phyloP scores from a whole-genome alignment of 148 eudicot species.

The Vaccinium vitisidaea region DNA sequence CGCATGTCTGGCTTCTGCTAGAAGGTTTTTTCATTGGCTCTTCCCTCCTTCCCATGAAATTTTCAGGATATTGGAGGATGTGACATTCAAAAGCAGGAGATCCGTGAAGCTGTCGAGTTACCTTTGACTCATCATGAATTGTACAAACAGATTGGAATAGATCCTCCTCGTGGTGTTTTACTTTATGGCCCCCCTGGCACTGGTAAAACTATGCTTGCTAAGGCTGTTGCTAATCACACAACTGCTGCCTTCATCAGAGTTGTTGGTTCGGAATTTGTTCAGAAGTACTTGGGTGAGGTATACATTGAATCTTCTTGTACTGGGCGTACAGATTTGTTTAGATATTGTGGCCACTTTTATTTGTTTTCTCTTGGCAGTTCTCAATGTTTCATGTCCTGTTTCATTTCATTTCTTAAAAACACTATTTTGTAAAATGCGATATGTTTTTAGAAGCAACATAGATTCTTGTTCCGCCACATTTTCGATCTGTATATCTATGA shows the following conservation, averaged over 20 bases:
- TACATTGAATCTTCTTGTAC: conserved; percentile 6
- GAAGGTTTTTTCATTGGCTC: neutral
- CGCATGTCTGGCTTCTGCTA: neutral
- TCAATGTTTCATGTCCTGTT: neutral
- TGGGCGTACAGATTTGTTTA: neutral
- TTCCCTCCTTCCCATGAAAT: neutral
- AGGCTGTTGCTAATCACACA: conserved; percentile 92
- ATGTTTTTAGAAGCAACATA: neutral
- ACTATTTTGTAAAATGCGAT: neutral
- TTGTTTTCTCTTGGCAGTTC: neutral
- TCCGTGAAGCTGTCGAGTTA: conserved; percentile 93
- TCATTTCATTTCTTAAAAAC: neutral
- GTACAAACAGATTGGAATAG: conserved; percentile 90
- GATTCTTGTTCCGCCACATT: neutral
- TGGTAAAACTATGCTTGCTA: conserved; percentile 94
- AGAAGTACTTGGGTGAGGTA: conserved; percentile 95
- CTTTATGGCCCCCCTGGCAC: conserved; percentile 96
- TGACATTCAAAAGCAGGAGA: conserved; percentile 95
- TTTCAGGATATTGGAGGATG: conserved; percentile 94
- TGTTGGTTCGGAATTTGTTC: conserved; percentile 95
- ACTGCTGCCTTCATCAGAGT: conserved; percentile 93
- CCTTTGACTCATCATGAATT: conserved; percentile 91
- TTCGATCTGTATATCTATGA: neutral
- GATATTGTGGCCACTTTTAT: neutral
- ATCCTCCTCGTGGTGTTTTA: conserved; percentile 90